These are phyloP conservation scores for Mycena polygramma DNA, from an alignment of 768 basidiomycete species.

Conservation along the genomic window DNA sequence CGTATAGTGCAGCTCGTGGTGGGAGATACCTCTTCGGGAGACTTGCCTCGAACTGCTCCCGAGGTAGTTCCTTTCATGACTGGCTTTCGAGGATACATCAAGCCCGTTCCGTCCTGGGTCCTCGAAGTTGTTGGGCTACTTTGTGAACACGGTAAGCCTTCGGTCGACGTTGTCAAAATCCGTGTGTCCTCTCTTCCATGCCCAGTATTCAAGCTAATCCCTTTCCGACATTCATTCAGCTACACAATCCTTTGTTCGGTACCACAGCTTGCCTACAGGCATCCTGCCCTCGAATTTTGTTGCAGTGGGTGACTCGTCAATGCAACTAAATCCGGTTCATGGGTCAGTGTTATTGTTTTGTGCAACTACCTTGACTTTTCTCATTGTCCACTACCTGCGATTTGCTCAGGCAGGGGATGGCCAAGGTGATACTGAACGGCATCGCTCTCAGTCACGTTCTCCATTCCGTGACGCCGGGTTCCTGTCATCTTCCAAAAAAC, in stretches of 20 bases:
- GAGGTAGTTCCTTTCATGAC: conserved; percentile 24
- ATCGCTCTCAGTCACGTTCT: conserved; percentile 39
- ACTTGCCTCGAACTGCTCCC: conserved; percentile 1
- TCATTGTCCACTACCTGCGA: background rate
- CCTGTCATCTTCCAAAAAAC: conserved; percentile 4
- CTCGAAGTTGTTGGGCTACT: conserved; percentile 24
- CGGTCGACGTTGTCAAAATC: conserved; percentile 18
- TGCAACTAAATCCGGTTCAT: conserved; percentile 40
- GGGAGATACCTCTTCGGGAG: background rate
- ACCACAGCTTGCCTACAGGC: conserved; percentile 29
- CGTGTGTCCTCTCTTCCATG: background rate
- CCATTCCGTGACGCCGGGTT: background rate
- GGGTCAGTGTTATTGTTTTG: conserved; percentile 27
- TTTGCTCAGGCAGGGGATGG: conserved; percentile 38
- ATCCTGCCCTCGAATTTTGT: conserved; percentile 41
- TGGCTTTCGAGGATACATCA: conserved; percentile 9
- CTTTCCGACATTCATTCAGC: no score
- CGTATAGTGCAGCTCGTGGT: conserved; percentile 20
- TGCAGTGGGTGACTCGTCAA: conserved; percentile 40
- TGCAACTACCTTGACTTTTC: background rate
- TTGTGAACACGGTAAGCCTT: conserved; percentile 15
- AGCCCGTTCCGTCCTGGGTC: conserved; percentile 17
- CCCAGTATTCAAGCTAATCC: background rate
- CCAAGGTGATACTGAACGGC: conserved; percentile 40
- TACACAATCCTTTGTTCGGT: conserved; percentile 33